Percentiles rank a stretch among this genome's conserved stretches.
Evolutionary conservation across 106 monocot species (phyloP).

Genomic region (Dendrobium catenatum): DNA sequence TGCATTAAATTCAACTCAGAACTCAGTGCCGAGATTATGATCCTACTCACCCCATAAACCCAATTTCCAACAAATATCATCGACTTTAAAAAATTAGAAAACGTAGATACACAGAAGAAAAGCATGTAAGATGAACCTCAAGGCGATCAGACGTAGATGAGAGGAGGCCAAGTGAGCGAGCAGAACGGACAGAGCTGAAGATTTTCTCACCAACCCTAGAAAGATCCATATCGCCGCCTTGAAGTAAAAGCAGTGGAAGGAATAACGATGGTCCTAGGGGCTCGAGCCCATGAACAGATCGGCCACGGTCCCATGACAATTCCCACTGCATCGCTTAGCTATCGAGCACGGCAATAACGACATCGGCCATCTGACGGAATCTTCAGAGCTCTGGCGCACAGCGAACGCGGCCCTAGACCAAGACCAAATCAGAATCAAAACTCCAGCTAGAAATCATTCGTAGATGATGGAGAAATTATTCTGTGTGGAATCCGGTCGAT

Average conservation of each 20-base stretch:
- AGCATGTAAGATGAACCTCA: constrained; percentile 26
- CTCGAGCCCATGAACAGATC: constrained; percentile 27
- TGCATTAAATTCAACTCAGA: not conserved
- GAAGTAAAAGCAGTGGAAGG: constrained; percentile 69
- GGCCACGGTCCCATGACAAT: constrained; percentile 18
- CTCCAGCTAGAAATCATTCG: not conserved
- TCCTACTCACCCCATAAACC: not conserved
- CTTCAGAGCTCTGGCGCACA: not conserved
- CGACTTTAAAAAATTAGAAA: constrained; percentile 8
- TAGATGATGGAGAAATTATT: not conserved
- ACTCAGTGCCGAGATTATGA: not conserved
- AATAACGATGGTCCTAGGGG: constrained; percentile 59
- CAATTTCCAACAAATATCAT: not conserved
- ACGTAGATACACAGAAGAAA: not conserved
- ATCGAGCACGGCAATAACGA: constrained; percentile 2
- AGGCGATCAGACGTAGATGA: constrained; percentile 51
- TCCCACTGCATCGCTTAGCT: constrained; percentile 44
- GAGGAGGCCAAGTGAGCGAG: constrained; percentile 68
- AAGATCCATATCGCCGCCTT: constrained; percentile 95
- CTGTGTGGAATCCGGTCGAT: no score
- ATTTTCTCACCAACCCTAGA: constrained; percentile 91
- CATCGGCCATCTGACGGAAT: constrained; percentile 2
- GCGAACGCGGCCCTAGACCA: not conserved
- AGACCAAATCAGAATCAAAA: not conserved
- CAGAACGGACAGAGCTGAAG: constrained; percentile 87